These are phyloP conservation scores for Usnea hakonensis DNA, from an alignment of 495 filamentous ascomycete species.

Conservation along the genomic window DNA sequence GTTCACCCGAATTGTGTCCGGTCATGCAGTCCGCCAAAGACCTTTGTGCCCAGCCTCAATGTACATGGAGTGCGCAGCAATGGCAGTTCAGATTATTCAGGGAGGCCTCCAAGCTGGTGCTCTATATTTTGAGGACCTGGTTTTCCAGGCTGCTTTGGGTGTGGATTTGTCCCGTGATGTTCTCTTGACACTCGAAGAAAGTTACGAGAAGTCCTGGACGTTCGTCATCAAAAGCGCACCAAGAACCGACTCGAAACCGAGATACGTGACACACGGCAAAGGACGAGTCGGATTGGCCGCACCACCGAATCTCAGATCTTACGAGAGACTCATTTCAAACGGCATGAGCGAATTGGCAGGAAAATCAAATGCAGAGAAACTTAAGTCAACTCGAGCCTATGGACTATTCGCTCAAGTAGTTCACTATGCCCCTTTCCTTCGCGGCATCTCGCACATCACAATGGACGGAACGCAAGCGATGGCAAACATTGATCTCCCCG, in stretches of 20 bases:
- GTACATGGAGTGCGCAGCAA: constrained; percentile 32
- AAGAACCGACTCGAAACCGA: constrained; percentile 4
- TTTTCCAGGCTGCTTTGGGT: constrained; percentile 14
- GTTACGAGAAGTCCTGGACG: constrained; percentile 1
- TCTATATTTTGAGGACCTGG: constrained; percentile 12
- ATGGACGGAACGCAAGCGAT: constrained; percentile 21
- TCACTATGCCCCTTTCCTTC: constrained; percentile 25
- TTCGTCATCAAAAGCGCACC: constrained; percentile 11
- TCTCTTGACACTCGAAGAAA: constrained; percentile 5
- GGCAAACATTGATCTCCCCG: constrained; percentile 20
- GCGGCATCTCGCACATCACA: constrained; percentile 25
- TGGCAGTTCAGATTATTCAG: constrained; percentile 10
- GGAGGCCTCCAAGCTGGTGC: not conserved
- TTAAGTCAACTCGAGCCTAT: constrained; percentile 22
- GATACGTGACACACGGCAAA: constrained; percentile 4
- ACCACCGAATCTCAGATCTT: constrained; percentile 5
- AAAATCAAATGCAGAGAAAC: constrained; percentile 8
- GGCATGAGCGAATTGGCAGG: constrained; percentile 5
- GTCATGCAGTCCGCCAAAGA: constrained; percentile 34
- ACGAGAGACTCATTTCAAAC: constrained; percentile 15
- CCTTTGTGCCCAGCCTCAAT: constrained; percentile 38
- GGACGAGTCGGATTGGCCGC: constrained; percentile 2
- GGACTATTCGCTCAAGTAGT: constrained; percentile 26
- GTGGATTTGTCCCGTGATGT: constrained; percentile 9
- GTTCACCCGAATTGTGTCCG: constrained; percentile 21